Conservation (phyloP, 1,139 yeast genomes). For the Pichia sp. region DNA sequence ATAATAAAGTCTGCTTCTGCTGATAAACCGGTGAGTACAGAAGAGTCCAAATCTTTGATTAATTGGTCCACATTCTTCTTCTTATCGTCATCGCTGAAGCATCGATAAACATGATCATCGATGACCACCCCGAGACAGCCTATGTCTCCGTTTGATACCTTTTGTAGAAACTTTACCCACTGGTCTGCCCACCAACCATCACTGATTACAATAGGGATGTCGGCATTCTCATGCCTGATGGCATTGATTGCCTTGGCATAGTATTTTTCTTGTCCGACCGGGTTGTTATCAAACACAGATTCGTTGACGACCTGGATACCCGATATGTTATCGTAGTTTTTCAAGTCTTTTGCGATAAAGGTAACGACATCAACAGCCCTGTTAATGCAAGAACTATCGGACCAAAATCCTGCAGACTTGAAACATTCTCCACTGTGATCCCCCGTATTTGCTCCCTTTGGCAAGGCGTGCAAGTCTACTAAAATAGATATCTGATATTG, state of each 20-base stretch:
- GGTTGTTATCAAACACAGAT: constrained; percentile 56
- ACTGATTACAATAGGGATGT: constrained; percentile 72
- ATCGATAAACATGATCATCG: constrained; percentile 83
- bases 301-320: constrained; percentile 88
- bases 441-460: constrained; percentile 86
- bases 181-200: constrained; percentile 93
- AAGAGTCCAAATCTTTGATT: constrained; percentile 50
- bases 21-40: constrained; percentile 49
- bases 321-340: constrained; percentile 56
- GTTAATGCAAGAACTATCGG: constrained; percentile 40
- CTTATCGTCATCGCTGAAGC: constrained; percentile 76
- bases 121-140: constrained; percentile 58
- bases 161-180: constrained; percentile 67
- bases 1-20: constrained; percentile 67
- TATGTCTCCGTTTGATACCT: constrained; percentile 37
- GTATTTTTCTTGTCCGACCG: constrained; percentile 52
- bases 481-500: constrained; percentile 62
- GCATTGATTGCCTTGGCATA: constrained; percentile 61
- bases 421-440: constrained; percentile 74
- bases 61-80: constrained; percentile 60
- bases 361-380: constrained; percentile 49
- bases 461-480: constrained; percentile 84
- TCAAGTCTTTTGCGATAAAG: constrained; percentile 60
- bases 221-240: constrained; percentile 52
- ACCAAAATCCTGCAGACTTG: constrained; percentile 64